phyloP scores from a whole-genome alignment of 2,329 filamentous ascomycete genomes.

The Clarireedia paspali region DNA sequence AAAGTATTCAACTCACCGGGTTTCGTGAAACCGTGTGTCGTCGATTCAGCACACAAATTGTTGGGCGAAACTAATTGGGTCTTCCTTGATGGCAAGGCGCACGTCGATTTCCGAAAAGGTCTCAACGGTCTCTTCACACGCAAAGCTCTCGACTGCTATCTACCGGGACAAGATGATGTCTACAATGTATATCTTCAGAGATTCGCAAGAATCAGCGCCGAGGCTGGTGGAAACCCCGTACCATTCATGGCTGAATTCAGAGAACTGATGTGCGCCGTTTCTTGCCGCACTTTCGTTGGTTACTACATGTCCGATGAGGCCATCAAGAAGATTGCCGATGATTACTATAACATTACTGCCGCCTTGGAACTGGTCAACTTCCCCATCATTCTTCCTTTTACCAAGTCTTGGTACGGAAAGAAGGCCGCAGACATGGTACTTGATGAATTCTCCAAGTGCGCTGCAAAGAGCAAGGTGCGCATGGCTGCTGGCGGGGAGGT shows the following conservation, averaged over 20 bases:
- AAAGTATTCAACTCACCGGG: slow-evolving; percentile 93
- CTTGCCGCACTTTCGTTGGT: slow-evolving; percentile 93
- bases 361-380: slow-evolving; percentile 97
- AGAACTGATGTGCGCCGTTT: slow-evolving; percentile 89
- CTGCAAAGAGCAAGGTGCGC: slow-evolving; percentile 85
- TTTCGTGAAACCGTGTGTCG: slow-evolving; percentile 93
- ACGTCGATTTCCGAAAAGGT: slow-evolving; percentile 96
- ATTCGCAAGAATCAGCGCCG: slow-evolving; percentile 68
- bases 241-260: slow-evolving; percentile 91
- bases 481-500: slow-evolving; percentile 84
- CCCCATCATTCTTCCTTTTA: slow-evolving; percentile 90
- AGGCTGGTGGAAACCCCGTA: slow-evolving; percentile 63
- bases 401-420: slow-evolving; percentile 95
- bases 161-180: slow-evolving; percentile 87
- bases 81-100: slow-evolving; percentile 88
- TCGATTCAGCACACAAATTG: slow-evolving; percentile 89
- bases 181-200: slow-evolving; percentile 79
- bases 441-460: slow-evolving; percentile 81
- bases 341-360: slow-evolving; percentile 94
- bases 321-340: slow-evolving; percentile 89
- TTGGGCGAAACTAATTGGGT: slow-evolving; percentile 92
- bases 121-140: slow-evolving; percentile 92
- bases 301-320: slow-evolving; percentile 88
- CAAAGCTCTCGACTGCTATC: slow-evolving; percentile 76
- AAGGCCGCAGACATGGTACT: slow-evolving; percentile 91